Base-by-base conservation (phyloP, 495 filamentous ascomycete genomes). In the Sphaerosporella brunnea region DNA sequence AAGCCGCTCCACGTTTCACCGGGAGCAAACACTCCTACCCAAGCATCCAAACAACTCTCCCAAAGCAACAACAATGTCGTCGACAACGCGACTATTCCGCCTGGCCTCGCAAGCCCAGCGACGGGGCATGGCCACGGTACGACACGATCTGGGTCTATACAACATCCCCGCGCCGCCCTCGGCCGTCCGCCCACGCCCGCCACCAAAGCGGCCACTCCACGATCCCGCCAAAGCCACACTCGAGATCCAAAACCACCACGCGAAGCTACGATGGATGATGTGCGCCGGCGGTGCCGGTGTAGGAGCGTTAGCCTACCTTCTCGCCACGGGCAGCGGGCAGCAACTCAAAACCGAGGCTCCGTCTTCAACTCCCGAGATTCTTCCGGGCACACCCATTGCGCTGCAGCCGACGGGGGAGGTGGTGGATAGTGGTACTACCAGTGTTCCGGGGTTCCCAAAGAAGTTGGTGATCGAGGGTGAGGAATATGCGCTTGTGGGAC, bases 401-500 rank as follows among this genome's bases (percentile, higher is more conserved):
- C 64, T 36, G 54, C 48, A 38, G 2, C 63, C 77, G 0, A 60
- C 75, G 0, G 70, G 71, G 46, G 67, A 68, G 39, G 51, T 59
- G 24, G 52, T 62, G 20, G 54, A 62, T 35, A 92, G 85, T 1
- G 84, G 87, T n/a, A 90, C 82, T 47, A 81, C 74, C 62, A 76
- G 77, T 3, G 73, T 95, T 0, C 85, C 86, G 0, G 70, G 72
- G 35, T 94, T 95, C 62, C 88, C 90, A 0, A 69, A 73, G 37
- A 75, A 74, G 1, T 73, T 95, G 41, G 63, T 67, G 28, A 65
- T 93, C 0, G 48, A 48, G 18, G 58, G 63, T 7, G 58, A 53
- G 23, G 65, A 67, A 19, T 95, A 93, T 62, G 82, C 83, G 23
- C 72, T 95, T 0, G 69, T 95, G 4, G 90, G 90, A 0, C 68